Percentiles rank a stretch among this genome's conserved stretches.
phyloP scores from a whole-genome alignment of 495 filamentous ascomycete genomes.

The Recurvomyces mirabilis region DNA sequence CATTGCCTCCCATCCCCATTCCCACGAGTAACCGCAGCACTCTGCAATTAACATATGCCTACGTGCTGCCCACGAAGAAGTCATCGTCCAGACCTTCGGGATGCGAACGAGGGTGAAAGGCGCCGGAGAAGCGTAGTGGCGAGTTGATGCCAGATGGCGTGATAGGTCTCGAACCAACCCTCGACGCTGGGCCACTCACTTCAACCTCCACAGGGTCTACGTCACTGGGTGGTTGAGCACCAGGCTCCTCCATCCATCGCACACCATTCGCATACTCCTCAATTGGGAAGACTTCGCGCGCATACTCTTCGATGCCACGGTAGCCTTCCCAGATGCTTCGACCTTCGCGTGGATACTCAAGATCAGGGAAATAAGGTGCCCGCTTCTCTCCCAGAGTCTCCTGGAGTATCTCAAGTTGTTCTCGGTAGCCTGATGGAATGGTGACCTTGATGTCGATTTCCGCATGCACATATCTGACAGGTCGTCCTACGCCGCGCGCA shows the following conservation, averaged over 20 bases:
- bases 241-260: constrained; percentile 68
- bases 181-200: background rate
- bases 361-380: constrained; percentile 58
- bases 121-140: constrained; percentile 7
- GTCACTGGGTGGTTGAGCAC: constrained; percentile 17
- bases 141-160: constrained; percentile 8
- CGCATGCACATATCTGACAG: constrained; percentile 62
- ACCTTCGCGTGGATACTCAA: constrained; percentile 58
- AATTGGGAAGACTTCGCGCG: constrained; percentile 83
- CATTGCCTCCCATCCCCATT: no score
- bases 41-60: no score
- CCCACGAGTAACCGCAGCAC: no score
- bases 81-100: constrained; percentile 12
- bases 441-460: constrained; percentile 76
- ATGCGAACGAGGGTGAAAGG: constrained; percentile 19
- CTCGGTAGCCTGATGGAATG: constrained; percentile 78
- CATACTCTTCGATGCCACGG: constrained; percentile 88
- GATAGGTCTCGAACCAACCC: constrained; percentile 6
- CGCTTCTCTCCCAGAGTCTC: constrained; percentile 48
- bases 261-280: constrained; percentile 90
- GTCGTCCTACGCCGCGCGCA: constrained; percentile 61
- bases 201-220: constrained; percentile 2
- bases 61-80: constrained; percentile 20
- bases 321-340: constrained; percentile 81
- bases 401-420: constrained; percentile 67